phyloP scores from a whole-genome alignment of 2,329 filamentous ascomycete species.

The Scedosporium apiospermum region DNA sequence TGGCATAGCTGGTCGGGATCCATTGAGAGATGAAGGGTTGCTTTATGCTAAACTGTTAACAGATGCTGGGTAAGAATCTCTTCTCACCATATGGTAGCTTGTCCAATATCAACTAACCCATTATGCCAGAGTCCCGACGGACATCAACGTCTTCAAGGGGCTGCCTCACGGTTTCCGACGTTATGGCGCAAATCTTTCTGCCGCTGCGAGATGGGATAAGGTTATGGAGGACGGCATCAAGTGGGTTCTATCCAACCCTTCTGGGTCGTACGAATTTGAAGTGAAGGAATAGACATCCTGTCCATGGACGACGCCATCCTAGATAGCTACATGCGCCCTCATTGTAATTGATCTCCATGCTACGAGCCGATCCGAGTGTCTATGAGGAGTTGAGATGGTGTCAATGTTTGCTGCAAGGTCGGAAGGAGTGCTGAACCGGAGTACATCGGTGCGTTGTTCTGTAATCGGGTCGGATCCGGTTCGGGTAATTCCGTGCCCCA shows the following conservation, averaged over 20 bases:
- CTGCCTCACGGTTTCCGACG: conserved; percentile 40
- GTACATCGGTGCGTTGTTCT: no score
- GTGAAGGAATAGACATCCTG: conserved; percentile 6
- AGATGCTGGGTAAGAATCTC: conserved; percentile 28
- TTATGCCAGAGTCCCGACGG: conserved; percentile 32
- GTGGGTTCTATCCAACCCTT: conserved; percentile 28
- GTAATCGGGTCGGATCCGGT: no score
- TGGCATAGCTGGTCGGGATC: conserved; percentile 35
- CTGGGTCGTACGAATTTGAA: conserved; percentile 16
- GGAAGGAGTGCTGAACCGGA: no score
- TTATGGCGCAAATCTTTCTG: conserved; percentile 28
- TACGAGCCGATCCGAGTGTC: no score
- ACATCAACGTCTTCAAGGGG: conserved; percentile 38
- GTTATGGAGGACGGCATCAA: conserved; percentile 31
- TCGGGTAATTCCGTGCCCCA: no score
- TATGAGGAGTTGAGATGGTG: no score
- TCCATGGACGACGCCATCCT: background rate
- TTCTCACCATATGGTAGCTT: background rate
- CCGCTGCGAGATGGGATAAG: conserved; percentile 29
- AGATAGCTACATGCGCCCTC: background rate
- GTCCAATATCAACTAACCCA: background rate
- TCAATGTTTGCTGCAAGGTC: no score
- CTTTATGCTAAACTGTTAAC: conserved; percentile 32
- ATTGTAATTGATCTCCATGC: no score
- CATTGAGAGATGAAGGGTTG: conserved; percentile 38